Percentiles rank a stretch among this genome's conserved stretches.
Evolutionary conservation across 257 asterid species (phyloP).

Genomic region (Salvia splendens): DNA sequence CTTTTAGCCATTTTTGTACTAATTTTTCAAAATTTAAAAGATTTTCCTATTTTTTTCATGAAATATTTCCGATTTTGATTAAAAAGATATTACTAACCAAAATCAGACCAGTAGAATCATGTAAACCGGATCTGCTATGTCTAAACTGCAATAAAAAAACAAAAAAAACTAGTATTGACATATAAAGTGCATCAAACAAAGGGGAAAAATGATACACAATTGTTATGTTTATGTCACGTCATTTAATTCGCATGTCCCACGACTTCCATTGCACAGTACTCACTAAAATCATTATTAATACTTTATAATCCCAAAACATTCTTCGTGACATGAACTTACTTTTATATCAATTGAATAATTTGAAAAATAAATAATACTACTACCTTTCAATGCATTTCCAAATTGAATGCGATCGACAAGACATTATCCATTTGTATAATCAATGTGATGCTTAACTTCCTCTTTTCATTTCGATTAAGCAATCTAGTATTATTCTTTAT

Average conservation of each 20-base stretch:
- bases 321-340: conserved; percentile 26
- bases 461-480: not conserved
- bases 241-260: conserved; percentile 26
- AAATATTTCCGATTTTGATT: too few relatives aligned
- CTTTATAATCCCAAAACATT: conserved; percentile 14
- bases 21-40: too few relatives aligned
- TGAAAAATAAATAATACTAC: conserved; percentile 19
- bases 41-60: too few relatives aligned
- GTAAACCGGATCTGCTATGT: too few relatives aligned
- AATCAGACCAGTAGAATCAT: too few relatives aligned
- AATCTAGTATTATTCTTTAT: not conserved
- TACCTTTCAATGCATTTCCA: conserved; percentile 22
- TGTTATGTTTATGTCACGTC: conserved; percentile 22
- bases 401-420: conserved; percentile 31
- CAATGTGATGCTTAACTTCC: conserved; percentile 12
- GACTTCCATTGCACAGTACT: conserved; percentile 12
- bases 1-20: too few relatives aligned
- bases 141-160: too few relatives aligned
- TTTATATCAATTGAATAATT: not conserved
- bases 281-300: conserved; percentile 33
- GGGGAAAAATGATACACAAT: not conserved
- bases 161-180: not conserved
- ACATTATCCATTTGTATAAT: conserved; percentile 29
- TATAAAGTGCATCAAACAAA: too few relatives aligned
- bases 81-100: too few relatives aligned